Evolutionary conservation across 371 early-diverging fungal species (phyloP), one percentile per base, ranked within the genome.

Genomic region (Mortierella sp.): DNA sequence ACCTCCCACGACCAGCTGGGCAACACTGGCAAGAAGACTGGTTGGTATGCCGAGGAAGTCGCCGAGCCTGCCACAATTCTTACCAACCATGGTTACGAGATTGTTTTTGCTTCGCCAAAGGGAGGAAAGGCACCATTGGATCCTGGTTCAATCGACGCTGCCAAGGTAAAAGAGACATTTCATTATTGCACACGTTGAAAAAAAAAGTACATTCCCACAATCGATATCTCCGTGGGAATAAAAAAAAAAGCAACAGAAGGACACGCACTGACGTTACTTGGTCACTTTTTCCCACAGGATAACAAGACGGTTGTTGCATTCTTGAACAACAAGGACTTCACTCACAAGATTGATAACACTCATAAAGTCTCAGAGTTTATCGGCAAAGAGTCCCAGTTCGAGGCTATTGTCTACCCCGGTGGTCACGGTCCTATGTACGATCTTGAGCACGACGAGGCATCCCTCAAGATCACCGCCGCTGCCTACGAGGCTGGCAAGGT

Each of bases 371-470:
- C 69, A 10, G 77, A 80, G 30, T 70, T 87, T 49, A 24, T 74
- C 20, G 73, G 70, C 40, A 77, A 74, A 24, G 78, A 79, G 45
- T 43, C 28, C 5, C 68, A 85, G 8, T 86, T 84, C 58, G 78
- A 52, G 28, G 86, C 84, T 35, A 64, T 88, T 54, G 69, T 88
- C 58, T 79, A 83, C 72, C 88, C 88, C 2, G 88, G 88, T 20
- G 88, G 88, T 11, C 87, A 88, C 58, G 88, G 87, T 28, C 87
- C 87, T 43, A 84, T 84, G 85, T 84, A 68, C 57, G 88, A 87
- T 70, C 76, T 87, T 9, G 69, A 72, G 67, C 66, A 78, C 43
- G 75, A 86, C 64, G 72, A 78, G 70, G 70, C 63, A 5, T 72
- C 86, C 6, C 70, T 68, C 22, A 57, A 77, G 66, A 64, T 86